Base-by-base conservation (phyloP, 805 yeast genomes). In the Clavispora carvajalis region DNA sequence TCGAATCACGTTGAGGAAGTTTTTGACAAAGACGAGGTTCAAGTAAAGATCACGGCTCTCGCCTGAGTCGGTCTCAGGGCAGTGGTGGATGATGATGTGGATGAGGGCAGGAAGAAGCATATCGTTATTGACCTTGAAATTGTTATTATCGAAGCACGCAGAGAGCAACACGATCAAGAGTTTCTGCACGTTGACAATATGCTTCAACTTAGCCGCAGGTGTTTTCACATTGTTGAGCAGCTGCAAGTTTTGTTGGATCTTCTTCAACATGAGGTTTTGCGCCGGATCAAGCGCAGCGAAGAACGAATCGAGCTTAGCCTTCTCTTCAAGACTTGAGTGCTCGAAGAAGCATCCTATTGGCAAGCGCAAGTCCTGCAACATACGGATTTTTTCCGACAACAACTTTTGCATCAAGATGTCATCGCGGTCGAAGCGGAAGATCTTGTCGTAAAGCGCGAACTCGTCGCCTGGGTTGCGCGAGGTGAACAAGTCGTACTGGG, bases 21-120 rank as follows among this genome's bases (percentile, higher is more conserved):
- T 59, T 40, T 60, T 61, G 36, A 68, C 60, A 40, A 66, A 69
- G 16, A 54, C 47, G 48, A 68, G 62, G 42, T 65, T 63, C 40
- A 68, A 56, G 45, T 56, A 63, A 23, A 68, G 49, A 15, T 67
- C 71, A 22, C 41, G 39, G 16, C 39, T 40, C 11, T 33, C 22
- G 7, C 26, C 44, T 10, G 24, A 36, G 5, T 42, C 44, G 26
- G 45, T 36, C 35, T 47, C 46, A 2, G 56, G 51, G 12, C 55
- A 40, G 47, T 63, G 58, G 39, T 62, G 57, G 19, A 69, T 56
- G 16, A 67, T 47, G 33, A 63, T 48, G 43, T 62, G 65, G 19
- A 69, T 68, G 42, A 69, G 53, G 5, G 63, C 53, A 3, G 74
- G 74, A 31, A 69, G 54, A 26, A 69, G 52, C n/a, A 64, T 42